These are phyloP conservation scores for Pestalotiopsis sp. DNA, from an alignment of 2,329 filamentous ascomycete species.

Conservation along the genomic window DNA sequence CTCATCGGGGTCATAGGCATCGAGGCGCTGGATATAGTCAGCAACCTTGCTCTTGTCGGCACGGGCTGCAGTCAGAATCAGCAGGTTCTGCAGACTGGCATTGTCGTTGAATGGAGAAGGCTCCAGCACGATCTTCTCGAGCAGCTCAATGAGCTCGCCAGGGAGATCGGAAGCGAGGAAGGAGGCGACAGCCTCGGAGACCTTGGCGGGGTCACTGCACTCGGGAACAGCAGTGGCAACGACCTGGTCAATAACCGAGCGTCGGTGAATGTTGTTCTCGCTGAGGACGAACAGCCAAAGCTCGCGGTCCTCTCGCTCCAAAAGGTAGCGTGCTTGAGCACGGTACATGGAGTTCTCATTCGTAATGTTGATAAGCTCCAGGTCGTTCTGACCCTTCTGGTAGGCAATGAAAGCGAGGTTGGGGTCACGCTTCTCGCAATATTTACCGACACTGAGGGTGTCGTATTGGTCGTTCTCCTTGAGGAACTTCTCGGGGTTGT, in stretches of 20 bases:
- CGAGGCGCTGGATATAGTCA: constrained; percentile 92
- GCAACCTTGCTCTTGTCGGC: constrained; percentile 94
- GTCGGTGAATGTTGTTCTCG: constrained; percentile 92
- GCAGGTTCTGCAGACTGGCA: constrained; percentile 90
- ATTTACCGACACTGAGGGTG: constrained; percentile 88
- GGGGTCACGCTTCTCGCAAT: constrained; percentile 98
- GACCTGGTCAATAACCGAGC: constrained; percentile 94
- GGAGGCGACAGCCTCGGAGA: constrained; percentile 89
- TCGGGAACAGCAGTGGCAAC: constrained; percentile 94
- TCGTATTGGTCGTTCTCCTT: constrained; percentile 98
- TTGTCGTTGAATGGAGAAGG: constrained; percentile 99
- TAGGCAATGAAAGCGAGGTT: constrained; percentile 95
- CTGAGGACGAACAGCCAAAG: constrained; percentile 95
- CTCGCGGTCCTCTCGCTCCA: constrained; percentile 87
- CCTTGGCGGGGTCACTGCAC: constrained; percentile 89
- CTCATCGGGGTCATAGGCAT: constrained; percentile 87
- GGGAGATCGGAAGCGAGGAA: constrained; percentile 92
- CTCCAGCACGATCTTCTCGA: constrained; percentile 99
- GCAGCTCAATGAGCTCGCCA: constrained; percentile 90
- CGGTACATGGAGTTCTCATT: constrained; percentile 99
- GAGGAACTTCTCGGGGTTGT: constrained; percentile 95
- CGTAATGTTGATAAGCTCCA: constrained; percentile 96
- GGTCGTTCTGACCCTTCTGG: constrained; percentile 93
- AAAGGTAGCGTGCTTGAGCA: constrained; percentile 91
- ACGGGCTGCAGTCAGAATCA: constrained; percentile 95